phyloP scores from a whole-genome alignment of 306 rosid genomes.

The Vigna reflexopilosa region DNA sequence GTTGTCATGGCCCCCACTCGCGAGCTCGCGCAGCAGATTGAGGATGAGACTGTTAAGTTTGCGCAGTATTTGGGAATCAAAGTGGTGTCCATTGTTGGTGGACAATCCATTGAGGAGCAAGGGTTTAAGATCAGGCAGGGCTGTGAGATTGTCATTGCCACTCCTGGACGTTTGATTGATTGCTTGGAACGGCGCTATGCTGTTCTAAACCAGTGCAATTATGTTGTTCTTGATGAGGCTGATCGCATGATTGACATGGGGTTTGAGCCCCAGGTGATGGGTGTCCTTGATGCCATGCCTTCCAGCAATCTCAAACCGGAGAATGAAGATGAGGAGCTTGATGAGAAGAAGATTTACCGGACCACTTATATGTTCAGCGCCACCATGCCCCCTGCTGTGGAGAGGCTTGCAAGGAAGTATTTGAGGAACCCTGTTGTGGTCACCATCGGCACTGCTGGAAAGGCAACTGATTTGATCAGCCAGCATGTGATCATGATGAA shows the following conservation, averaged over 20 bases:
- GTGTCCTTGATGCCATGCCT: constrained; percentile 95
- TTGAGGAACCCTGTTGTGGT: constrained; percentile 92
- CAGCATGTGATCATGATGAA: constrained; percentile 77
- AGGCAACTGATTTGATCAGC: constrained; percentile 79
- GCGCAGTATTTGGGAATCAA: constrained; percentile 81
- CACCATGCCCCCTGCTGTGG: constrained; percentile 92
- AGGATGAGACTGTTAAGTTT: constrained; percentile 86
- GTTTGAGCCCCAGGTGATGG: constrained; percentile 90
- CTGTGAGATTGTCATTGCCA: constrained; percentile 91
- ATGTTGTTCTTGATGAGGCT: constrained; percentile 97
- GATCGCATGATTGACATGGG: constrained; percentile 98
- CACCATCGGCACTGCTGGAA: constrained; percentile 91
- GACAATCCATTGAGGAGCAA: constrained; percentile 92
- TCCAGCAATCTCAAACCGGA: constrained; percentile 90
- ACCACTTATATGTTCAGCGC: constrained; percentile 97
- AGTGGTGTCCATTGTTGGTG: constrained; percentile 95
- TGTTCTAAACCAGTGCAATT: constrained; percentile 90
- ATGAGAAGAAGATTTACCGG: constrained; percentile 83
- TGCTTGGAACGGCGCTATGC: constrained; percentile 89
- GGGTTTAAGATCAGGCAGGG: constrained; percentile 90
- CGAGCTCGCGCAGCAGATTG: constrained; percentile 93
- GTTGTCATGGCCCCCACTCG: constrained; percentile 98
- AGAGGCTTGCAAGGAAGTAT: constrained; percentile 87
- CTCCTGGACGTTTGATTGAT: constrained; percentile 91
- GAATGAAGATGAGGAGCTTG: constrained; percentile 93